These are phyloP conservation scores for Cryptococcus floricola DNA, from an alignment of 1,284 basidiomycete genomes.

Conservation along the genomic window DNA sequence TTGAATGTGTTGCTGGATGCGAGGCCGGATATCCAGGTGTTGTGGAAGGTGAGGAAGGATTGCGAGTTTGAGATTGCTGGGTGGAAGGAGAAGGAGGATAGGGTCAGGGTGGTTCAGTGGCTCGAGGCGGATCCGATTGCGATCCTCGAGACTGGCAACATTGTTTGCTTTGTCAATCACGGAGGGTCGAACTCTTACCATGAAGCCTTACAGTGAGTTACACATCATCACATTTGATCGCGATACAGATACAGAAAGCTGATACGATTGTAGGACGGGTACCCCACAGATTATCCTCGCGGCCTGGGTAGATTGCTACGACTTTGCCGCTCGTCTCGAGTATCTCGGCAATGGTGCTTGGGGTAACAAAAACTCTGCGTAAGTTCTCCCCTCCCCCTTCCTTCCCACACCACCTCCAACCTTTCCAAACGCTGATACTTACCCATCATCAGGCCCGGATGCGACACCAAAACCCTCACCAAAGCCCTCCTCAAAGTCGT, in stretches of 20 bases:
- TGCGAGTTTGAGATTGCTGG: slow-evolving; percentile 4
- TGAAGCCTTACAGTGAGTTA: slow-evolving; percentile 27
- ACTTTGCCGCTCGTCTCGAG: slow-evolving; percentile 17
- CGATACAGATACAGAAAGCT: not conserved
- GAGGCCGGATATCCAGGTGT: slow-evolving; percentile 20
- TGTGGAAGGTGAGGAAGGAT: slow-evolving; percentile 16
- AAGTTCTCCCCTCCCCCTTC: slow-evolving; percentile 1
- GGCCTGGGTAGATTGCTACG: slow-evolving; percentile 27
- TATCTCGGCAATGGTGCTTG: slow-evolving; percentile 21
- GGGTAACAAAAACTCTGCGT: slow-evolving; percentile 22
- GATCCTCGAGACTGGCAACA: slow-evolving; percentile 21
- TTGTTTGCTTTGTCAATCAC: slow-evolving; percentile 22
- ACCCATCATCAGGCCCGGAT: slow-evolving; percentile 3
- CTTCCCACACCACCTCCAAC: not conserved
- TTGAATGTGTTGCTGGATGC: slow-evolving; percentile 10
- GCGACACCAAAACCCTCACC: slow-evolving; percentile 7
- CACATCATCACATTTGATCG: not conserved
- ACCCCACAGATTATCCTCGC: slow-evolving; percentile 20
- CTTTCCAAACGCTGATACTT: not conserved
- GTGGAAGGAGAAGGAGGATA: slow-evolving; percentile 2
- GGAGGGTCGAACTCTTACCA: slow-evolving; percentile 33
- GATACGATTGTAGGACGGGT: not conserved
- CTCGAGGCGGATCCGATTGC: slow-evolving; percentile 17
- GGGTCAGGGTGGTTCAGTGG: slow-evolving; percentile 23
- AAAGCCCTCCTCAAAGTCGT: slow-evolving; percentile 10